phyloP scores from a whole-genome alignment of 352 stramenopile species.

The Phytophthora citrophthora region DNA sequence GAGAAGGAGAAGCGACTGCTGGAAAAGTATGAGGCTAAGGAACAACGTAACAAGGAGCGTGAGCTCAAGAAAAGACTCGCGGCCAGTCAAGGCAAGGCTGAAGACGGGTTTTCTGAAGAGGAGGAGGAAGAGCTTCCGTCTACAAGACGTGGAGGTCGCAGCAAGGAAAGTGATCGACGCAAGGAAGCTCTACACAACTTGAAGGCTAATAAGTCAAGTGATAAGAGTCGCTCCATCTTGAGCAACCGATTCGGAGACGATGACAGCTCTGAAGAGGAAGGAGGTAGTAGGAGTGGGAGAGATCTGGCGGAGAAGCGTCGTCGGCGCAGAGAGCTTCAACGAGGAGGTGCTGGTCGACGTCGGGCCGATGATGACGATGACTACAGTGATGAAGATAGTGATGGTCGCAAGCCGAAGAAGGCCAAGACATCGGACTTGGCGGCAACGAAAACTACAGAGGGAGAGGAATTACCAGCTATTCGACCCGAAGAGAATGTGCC shows the following conservation, averaged over 20 bases:
- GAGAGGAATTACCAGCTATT: constrained; percentile 53
- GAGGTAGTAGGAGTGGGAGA: constrained; percentile 40
- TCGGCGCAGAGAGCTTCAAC: constrained; percentile 74
- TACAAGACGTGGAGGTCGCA: constrained; percentile 65
- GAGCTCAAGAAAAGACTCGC: constrained; percentile 84
- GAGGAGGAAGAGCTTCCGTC: constrained; percentile 52
- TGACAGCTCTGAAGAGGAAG: constrained; percentile 58
- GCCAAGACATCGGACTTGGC: constrained; percentile 34
- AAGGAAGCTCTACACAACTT: constrained; percentile 85
- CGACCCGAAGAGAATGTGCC: constrained; percentile 72
- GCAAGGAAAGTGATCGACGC: constrained; percentile 68
- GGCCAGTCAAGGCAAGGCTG: constrained; percentile 53
- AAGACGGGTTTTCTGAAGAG: constrained; percentile 43
- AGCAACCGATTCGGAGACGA: constrained; percentile 74
- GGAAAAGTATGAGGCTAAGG: constrained; percentile 87
- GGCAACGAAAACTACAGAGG: constrained; percentile 44
- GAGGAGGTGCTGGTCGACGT: constrained; percentile 40
- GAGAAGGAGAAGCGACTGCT: constrained; percentile 88
- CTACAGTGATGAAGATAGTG: constrained; percentile 54
- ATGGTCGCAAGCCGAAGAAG: constrained; percentile 38
- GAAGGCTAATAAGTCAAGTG: constrained; percentile 77
- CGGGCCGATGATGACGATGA: constrained; percentile 42
- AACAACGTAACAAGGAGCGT: constrained; percentile 84
- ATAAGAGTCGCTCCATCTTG: constrained; percentile 82
- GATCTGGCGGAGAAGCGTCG: constrained; percentile 81